phyloP scores from a whole-genome alignment of 2,329 filamentous ascomycete genomes.

The Cercospora citrullina region DNA sequence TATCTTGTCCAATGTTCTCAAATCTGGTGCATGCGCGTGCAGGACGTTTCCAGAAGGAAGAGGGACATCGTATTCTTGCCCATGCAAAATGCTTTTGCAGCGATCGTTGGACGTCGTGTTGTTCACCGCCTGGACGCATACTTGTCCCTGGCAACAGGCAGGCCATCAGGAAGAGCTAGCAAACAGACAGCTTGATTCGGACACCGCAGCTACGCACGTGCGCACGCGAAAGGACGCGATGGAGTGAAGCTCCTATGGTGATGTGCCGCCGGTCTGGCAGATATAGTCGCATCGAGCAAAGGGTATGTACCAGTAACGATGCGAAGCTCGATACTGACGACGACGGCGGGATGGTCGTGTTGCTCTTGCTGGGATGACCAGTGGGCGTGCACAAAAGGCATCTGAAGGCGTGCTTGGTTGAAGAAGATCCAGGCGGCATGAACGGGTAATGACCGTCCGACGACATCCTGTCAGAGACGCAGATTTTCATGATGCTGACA shows the following conservation, averaged over 20 bases:
- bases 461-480: background rate
- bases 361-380: background rate
- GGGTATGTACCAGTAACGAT: conserved; percentile 5
- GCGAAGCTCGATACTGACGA: conserved; percentile 1
- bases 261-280: background rate
- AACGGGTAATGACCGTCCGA: background rate
- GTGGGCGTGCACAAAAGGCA: background rate
- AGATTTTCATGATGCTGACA: conserved; percentile 10
- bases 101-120: background rate
- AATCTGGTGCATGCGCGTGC: background rate
- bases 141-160: background rate
- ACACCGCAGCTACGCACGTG: background rate
- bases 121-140: background rate
- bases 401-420: background rate
- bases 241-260: background rate
- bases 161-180: background rate
- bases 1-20: background rate
- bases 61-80: background rate
- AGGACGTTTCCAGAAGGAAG: background rate
- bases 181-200: background rate
- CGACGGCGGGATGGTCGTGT: background rate
- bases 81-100: background rate
- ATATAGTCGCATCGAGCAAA: background rate
- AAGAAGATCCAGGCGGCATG: background rate
- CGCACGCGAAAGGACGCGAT: background rate